Percentiles rank a stretch among this genome's conserved stretches.
Evolutionary conservation across 225 moss, liverwort and hornwort genomes (phyloP).

Genomic region (Neckera pumila): DNA sequence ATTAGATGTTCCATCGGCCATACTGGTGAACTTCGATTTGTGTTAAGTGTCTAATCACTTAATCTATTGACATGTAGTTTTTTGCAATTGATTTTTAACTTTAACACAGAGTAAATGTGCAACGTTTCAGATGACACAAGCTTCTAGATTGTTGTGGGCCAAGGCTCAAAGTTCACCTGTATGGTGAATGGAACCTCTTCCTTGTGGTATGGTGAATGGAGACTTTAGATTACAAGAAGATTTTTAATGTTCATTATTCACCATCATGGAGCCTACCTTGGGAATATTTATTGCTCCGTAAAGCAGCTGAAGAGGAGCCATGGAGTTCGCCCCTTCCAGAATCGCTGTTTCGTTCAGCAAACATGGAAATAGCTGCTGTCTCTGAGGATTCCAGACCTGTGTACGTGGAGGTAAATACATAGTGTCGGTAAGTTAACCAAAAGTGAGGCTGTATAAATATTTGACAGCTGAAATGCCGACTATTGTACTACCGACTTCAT

Average conservation of each 20-base stretch:
- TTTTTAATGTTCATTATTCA: neutral
- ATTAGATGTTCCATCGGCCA: neutral
- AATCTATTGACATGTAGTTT: neutral
- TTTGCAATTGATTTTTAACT: neutral
- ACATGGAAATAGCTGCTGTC: neutral
- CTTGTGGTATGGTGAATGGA: neutral
- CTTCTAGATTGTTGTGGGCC: neutral
- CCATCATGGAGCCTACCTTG: neutral
- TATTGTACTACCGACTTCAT: neutral
- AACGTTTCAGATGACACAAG: neutral
- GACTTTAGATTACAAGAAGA: neutral
- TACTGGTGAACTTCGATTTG: neutral
- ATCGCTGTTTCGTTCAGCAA: neutral
- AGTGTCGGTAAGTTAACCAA: neutral
- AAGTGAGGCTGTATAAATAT: neutral
- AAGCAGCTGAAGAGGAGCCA: neutral
- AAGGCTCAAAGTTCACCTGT: neutral
- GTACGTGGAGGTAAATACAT: neutral
- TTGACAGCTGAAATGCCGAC: neutral
- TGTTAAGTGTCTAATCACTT: no score
- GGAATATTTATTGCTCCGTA: neutral
- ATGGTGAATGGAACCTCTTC: neutral
- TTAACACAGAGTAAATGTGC: neutral
- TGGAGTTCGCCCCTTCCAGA: neutral
- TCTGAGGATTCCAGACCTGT: slow-evolving; percentile 17